These are phyloP conservation scores for Leccinum incarnatum DNA, from an alignment of 768 basidiomycete species.

Conservation along the genomic window DNA sequence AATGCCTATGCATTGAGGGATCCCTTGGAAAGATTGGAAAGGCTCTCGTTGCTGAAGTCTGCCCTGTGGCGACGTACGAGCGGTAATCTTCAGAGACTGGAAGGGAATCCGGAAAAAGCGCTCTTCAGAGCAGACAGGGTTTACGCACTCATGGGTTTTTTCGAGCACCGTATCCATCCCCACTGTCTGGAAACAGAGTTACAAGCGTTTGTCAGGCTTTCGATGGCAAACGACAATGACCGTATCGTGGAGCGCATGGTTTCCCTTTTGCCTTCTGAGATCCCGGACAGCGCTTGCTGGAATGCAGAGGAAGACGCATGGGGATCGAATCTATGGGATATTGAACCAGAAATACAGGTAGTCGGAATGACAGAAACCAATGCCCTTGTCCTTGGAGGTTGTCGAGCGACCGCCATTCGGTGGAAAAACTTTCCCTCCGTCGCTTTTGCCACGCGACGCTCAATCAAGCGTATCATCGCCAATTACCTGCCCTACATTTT, in stretches of 20 bases:
- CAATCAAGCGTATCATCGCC: conserved; percentile 10
- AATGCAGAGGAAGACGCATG: conserved; percentile 20
- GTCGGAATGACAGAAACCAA: conserved; percentile 19
- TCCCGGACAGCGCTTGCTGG: conserved; percentile 10
- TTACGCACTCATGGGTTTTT: conserved; percentile 28
- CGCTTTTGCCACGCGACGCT: conserved; percentile 15
- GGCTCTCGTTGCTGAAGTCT: conserved; percentile 18
- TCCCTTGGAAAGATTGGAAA: conserved; percentile 24
- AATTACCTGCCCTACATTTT: conserved; percentile 1
- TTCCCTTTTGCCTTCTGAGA: conserved; percentile 13
- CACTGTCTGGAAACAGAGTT: conserved; percentile 14
- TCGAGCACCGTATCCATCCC: conserved; percentile 24
- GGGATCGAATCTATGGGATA: conserved; percentile 20
- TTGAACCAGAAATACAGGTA: conserved; percentile 15
- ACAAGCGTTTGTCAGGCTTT: conserved; percentile 22
- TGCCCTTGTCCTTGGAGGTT: conserved; percentile 23
- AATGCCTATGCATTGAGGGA: conserved; percentile 20
- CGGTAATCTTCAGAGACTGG: background rate
- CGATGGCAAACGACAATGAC: conserved; percentile 26
- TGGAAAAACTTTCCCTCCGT: conserved; percentile 26
- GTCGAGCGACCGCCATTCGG: conserved; percentile 19
- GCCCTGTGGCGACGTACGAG: conserved; percentile 25
- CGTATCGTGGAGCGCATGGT: conserved; percentile 23
- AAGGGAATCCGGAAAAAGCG: background rate
- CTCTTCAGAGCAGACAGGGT: conserved; percentile 21